Base-by-base conservation (phyloP, 1,284 basidiomycete genomes). In the Cutaneotrichosporon sp. region DNA sequence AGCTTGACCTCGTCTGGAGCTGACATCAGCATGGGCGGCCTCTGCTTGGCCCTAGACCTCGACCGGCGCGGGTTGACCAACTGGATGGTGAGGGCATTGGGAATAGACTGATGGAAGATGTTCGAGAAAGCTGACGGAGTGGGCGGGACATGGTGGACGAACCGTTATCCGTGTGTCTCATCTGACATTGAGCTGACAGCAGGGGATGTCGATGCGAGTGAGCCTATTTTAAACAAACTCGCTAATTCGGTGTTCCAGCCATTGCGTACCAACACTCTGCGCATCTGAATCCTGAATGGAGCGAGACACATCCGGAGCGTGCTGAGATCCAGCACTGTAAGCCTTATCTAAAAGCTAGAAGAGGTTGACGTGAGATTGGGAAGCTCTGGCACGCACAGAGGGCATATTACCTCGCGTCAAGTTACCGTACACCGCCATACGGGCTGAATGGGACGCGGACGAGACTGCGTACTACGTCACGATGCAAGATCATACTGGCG, bases 101-200 rank as follows among this genome's bases (percentile, higher is more conserved):
- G n/a, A 14, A 7, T 14, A 31, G n/a, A 10, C 58, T 60, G 58
- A 60, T 18, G 8, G 36, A 51, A 64, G 63, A 51, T 62, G 3
- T 46, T 62, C 47, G 65, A 67, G 36, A 63, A 57, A 32, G 60
- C 61, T 16, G 63, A 47, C 30, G 65, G 58, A 22, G 60, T 67
- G 14, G 65, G 65, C 26, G 65, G 65, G 26, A 67, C 65, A 5
- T 67, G 65, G 65, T 67, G 58, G 26, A 49, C 50, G 34, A 67
- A 67, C 63, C 60, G 65, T 7, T 67, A 67, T 42, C 57, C 60
- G 52, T 63, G 46, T 64, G 58, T 57, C 6, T 9, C 10, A 5
- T 10, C 1, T 34, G 13, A 9, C n/a, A 7, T 14, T 13, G 4
- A 14, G 53, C 55, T 56, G 47, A 61, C 59, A 11, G 56, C 13